phyloP scores from a whole-genome alignment of 371 early-diverging fungal species.

The Cladochytrium tenue region DNA sequence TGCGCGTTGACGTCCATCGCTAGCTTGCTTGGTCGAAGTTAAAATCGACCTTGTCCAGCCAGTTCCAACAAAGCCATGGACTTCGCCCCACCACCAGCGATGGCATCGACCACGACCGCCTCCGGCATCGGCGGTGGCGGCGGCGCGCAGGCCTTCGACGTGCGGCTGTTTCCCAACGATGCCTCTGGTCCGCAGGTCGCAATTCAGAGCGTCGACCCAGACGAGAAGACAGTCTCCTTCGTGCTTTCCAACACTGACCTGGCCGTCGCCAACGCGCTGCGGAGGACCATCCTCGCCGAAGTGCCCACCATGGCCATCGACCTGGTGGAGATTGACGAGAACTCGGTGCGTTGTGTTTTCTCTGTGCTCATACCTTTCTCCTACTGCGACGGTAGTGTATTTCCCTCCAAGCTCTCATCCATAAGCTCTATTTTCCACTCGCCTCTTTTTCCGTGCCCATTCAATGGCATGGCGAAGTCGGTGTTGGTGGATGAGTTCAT shows the following conservation, averaged over 20 bases:
- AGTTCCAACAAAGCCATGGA: too few species aligned
- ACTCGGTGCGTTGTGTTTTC: slow-evolving; percentile 61
- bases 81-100: too few species aligned
- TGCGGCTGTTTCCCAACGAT: too few species aligned
- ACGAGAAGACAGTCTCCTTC: slow-evolving; percentile 24
- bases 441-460: background rate
- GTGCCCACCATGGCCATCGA: slow-evolving; percentile 99
- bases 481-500: slow-evolving; percentile 98
- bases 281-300: slow-evolving; percentile 96
- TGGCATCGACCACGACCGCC: too few species aligned
- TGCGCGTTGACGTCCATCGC: too few species aligned
- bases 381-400: too few species aligned
- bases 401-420: background rate
- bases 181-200: slow-evolving; percentile 21
- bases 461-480: slow-evolving; percentile 35
- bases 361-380: too few species aligned
- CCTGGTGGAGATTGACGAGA: slow-evolving; percentile 92
- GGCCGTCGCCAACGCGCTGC: slow-evolving; percentile 87
- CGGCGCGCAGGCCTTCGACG: too few species aligned
- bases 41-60: too few species aligned
- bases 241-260: slow-evolving; percentile 63
- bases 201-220: slow-evolving; percentile 12
- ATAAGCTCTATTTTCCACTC: background rate
- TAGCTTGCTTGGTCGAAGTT: too few species aligned
- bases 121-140: too few species aligned